These are phyloP conservation scores for Aspergillus baeticus DNA, from an alignment of 495 filamentous ascomycete species.

Conservation along the genomic window DNA sequence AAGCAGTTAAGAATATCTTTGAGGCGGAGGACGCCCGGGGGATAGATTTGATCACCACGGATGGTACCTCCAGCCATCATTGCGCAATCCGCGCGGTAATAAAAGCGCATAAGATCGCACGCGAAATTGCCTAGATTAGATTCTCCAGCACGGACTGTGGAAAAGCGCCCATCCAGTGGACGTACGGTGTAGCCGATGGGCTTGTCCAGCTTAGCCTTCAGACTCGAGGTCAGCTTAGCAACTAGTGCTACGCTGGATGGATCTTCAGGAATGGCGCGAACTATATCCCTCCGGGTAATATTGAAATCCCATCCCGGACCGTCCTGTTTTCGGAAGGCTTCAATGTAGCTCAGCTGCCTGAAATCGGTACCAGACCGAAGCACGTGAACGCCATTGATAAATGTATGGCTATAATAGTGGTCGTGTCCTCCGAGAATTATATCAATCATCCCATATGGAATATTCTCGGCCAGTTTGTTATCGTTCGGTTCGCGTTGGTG, in stretches of 20 bases:
- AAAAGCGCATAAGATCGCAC: constrained; percentile 82
- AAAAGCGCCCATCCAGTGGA: constrained; percentile 81
- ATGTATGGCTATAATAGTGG: constrained; percentile 76
- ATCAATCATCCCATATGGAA: constrained; percentile 68
- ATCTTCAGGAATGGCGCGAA: constrained; percentile 64
- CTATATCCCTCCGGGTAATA: constrained; percentile 71
- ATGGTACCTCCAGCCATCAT: constrained; percentile 90
- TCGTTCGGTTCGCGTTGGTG: constrained; percentile 87
- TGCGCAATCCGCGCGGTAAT: constrained; percentile 76
- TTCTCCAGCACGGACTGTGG: constrained; percentile 71
- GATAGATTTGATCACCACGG: constrained; percentile 84
- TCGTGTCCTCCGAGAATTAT: constrained; percentile 88
- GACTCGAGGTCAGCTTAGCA: constrained; percentile 62
- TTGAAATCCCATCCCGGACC: constrained; percentile 68
- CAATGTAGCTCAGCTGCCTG: constrained; percentile 85
- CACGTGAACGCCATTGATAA: constrained; percentile 76
- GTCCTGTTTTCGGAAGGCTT: constrained; percentile 57
- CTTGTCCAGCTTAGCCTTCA: constrained; percentile 75
- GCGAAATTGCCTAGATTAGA: constrained; percentile 89
- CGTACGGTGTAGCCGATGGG: constrained; percentile 78
- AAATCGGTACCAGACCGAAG: constrained; percentile 86
- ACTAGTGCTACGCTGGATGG: constrained; percentile 54
- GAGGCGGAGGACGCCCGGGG: constrained; percentile 69
- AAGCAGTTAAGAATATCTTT: constrained; percentile 81
- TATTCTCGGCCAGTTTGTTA: constrained; percentile 71